Conservation (phyloP, 2,329 filamentous ascomycete species). For the Akanthomyces uredinophilus region DNA sequence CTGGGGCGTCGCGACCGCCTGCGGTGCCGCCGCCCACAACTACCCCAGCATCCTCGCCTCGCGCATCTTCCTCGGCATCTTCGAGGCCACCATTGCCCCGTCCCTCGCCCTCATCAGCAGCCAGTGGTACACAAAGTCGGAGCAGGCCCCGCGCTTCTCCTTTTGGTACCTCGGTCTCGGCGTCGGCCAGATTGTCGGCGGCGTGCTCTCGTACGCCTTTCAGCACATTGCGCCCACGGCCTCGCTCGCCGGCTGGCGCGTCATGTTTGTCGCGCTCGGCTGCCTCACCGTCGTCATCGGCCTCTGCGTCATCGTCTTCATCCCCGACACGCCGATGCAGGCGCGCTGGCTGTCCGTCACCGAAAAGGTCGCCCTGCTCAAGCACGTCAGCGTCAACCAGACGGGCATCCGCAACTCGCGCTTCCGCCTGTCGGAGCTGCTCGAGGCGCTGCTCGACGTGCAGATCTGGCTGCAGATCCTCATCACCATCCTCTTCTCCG, state of each 20-base stretch:
- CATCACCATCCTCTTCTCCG: slow-evolving; percentile 20
- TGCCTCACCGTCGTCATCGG: slow-evolving; percentile 37
- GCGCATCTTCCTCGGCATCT: slow-evolving; percentile 15
- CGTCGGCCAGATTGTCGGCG: slow-evolving; percentile 28
- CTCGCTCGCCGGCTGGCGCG: slow-evolving; percentile 34
- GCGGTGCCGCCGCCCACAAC: slow-evolving; percentile 14
- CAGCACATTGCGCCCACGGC: slow-evolving; percentile 22
- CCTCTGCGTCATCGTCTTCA: slow-evolving; percentile 30
- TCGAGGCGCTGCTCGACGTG: slow-evolving; percentile 25
- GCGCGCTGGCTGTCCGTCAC: slow-evolving; percentile 31
- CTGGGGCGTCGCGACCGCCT: slow-evolving; percentile 35
- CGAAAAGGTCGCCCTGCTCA: slow-evolving; percentile 23
- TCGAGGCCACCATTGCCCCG: slow-evolving; percentile 15
- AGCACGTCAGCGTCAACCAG: slow-evolving; percentile 16
- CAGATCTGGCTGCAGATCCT: slow-evolving; percentile 14
- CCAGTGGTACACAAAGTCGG: slow-evolving; percentile 16
- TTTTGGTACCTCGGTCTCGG: slow-evolving; percentile 16
- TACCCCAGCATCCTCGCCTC: slow-evolving; percentile 14
- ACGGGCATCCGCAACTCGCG: slow-evolving; percentile 12
- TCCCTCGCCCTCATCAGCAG: slow-evolving; percentile 15
- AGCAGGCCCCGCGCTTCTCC: slow-evolving; percentile 16
- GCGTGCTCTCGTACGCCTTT: slow-evolving; percentile 29
- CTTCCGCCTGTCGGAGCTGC: slow-evolving; percentile 9
- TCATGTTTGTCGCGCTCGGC: slow-evolving; percentile 43
- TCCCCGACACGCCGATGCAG: slow-evolving; percentile 44